These are phyloP conservation scores for Dipteronia dyeriana DNA, from an alignment of 345 rosid species.

Conservation along the genomic window DNA sequence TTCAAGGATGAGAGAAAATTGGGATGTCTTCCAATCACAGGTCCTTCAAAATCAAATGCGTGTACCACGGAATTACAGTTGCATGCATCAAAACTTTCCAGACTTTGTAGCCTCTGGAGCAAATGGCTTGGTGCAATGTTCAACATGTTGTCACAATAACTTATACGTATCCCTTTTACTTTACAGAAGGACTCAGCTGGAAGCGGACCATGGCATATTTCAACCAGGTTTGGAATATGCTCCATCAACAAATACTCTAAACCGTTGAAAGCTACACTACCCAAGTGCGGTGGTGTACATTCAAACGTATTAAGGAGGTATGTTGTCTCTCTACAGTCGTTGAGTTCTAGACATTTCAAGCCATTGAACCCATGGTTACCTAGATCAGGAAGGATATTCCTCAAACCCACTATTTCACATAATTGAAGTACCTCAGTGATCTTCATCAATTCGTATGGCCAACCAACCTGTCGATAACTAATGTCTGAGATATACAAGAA, in stretches of 20 bases:
- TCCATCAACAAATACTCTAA: accelerated
- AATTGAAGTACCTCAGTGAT: background rate
- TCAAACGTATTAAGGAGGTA: background rate
- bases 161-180: background rate
- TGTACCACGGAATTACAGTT: too few species aligned
- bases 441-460: background rate
- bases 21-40: too few species aligned
- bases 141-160: accelerated
- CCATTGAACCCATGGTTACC: background rate
- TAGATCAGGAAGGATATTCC: too few species aligned
- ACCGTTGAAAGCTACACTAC: background rate
- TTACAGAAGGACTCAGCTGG: background rate
- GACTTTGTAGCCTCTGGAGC: background rate
- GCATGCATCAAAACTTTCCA: too few species aligned
- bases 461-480: too few species aligned
- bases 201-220: conserved; percentile 7
- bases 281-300: too few species aligned
- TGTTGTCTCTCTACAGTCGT: background rate
- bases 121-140: background rate
- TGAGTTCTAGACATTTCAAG: background rate
- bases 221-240: background rate
- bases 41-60: too few species aligned
- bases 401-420: too few species aligned
- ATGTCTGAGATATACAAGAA: background rate
- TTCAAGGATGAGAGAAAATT: too few species aligned